Evolutionary conservation across 148 eudicot genomes (phyloP).

Genomic region (Camellia lanceoleosa): DNA sequence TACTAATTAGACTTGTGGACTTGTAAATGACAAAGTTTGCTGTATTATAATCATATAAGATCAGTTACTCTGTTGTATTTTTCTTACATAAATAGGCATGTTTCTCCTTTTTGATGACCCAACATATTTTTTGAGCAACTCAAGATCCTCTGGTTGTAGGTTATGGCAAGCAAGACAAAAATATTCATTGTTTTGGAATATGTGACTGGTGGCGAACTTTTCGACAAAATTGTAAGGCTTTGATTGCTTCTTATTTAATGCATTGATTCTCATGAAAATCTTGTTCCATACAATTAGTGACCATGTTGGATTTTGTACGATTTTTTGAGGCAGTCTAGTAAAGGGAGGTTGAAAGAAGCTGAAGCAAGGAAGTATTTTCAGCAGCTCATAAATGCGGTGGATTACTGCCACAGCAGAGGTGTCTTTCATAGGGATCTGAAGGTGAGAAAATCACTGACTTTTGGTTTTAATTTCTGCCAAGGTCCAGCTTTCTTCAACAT

Average conservation of each 20-base stretch:
- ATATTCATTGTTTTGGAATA: constrained; percentile 86
- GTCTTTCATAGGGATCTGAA: constrained; percentile 92
- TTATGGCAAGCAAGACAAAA: constrained; percentile 97
- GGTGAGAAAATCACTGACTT: constrained; percentile 31
- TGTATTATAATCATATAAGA: neutral
- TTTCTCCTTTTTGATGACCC: constrained; percentile 1
- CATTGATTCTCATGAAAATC: neutral
- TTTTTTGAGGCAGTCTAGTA: constrained; percentile 52
- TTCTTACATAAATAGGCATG: too few species aligned
- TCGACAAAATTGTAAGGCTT: constrained; percentile 80
- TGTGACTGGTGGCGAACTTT: constrained; percentile 94
- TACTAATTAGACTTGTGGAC: constrained; percentile 6
- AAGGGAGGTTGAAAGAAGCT: constrained; percentile 84
- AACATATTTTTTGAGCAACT: constrained; percentile 16
- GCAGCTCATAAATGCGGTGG: constrained; percentile 87
- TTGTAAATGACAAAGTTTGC: neutral
- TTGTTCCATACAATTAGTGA: constrained; percentile 3
- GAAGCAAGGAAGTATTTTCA: constrained; percentile 88
- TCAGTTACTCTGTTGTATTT: neutral
- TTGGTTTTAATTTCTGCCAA: neutral
- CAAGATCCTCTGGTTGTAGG: constrained; percentile 41
- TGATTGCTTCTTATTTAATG: constrained; percentile 2
- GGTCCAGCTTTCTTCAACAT: neutral
- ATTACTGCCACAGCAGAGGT: constrained; percentile 91
- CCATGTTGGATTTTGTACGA: neutral